Percentiles rank a stretch among this genome's conserved stretches.
Conservation (phyloP, 306 rosid species). For the Geum urbanum region DNA sequence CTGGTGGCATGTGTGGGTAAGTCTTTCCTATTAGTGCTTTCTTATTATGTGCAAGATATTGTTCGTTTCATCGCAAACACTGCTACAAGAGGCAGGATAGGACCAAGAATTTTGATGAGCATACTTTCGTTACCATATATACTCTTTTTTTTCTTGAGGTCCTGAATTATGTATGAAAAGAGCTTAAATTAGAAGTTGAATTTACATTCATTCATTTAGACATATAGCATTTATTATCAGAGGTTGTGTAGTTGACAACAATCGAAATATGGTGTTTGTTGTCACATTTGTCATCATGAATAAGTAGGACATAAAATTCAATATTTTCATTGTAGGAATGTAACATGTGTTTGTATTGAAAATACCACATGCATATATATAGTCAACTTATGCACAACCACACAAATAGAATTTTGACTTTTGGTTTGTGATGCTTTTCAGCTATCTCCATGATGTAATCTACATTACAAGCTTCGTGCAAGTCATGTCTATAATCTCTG, state of each 20-base stretch:
- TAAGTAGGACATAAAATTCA: neutral
- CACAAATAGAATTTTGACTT: constrained; percentile 9
- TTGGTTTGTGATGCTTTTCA: constrained; percentile 32
- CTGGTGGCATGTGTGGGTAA: constrained; percentile 91
- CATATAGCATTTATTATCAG: neutral
- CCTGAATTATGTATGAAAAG: neutral
- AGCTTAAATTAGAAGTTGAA: neutral
- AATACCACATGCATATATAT: neutral
- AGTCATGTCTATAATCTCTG: constrained; percentile 83
- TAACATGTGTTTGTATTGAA: neutral
- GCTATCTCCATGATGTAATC: constrained; percentile 82
- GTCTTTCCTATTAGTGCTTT: constrained; percentile 19
- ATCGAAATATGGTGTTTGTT: neutral
- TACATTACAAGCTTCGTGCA: constrained; percentile 96
- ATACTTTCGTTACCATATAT: neutral
- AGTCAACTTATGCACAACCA: neutral
- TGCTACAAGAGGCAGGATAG: neutral
- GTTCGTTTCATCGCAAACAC: neutral
- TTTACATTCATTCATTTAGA: neutral
- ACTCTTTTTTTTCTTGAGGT: neutral
- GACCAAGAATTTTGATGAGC: neutral
- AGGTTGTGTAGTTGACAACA: neutral
- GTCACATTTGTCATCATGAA: neutral
- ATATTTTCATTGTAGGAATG: neutral
- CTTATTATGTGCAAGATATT: neutral